A percentile compares a stretch with the other conserved stretches of the same genome.
Evolutionary conservation across 208 protist species (phyloP).

Genomic region (Endotrypanum monterogeii): DNA sequence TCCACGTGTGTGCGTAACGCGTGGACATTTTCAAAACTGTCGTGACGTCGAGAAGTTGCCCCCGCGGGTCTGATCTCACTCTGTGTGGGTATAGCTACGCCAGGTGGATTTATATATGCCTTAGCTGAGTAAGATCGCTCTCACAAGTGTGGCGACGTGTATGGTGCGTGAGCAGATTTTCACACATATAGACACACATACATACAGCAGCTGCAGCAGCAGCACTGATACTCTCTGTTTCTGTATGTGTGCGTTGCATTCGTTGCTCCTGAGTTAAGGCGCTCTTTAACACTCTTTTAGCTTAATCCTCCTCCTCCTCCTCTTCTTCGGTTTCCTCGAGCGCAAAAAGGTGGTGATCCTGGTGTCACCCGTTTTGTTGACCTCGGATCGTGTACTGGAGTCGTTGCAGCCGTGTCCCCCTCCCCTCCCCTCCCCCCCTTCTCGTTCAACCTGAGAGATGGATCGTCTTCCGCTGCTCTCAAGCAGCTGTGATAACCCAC

Average conservation of each 20-base stretch:
- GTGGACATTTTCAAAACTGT: neutral
- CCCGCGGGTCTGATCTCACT: neutral
- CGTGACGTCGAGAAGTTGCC: neutral
- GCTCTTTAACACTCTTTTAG: neutral
- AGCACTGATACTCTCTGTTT: neutral
- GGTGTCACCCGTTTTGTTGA: neutral
- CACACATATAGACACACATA: neutral
- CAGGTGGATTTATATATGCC: neutral
- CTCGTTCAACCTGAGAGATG: neutral
- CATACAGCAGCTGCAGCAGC: no score
- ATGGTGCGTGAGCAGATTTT: neutral
- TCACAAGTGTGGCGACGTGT: neutral
- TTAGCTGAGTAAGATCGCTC: no score
- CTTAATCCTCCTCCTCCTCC: neutral
- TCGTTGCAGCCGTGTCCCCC: neutral
- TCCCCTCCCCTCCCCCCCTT: neutral
- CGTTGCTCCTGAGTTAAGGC: neutral
- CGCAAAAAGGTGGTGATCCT: neutral
- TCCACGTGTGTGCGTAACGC: neutral
- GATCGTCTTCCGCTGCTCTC: slow-evolving; percentile 17
- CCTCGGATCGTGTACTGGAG: neutral
- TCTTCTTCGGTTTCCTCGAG: no score
- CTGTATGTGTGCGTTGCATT: neutral
- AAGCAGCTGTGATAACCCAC: neutral
- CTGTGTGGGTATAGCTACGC: neutral